Evolutionary conservation across 352 stramenopile species (phyloP).

Genomic region (Saprolegnia parasitica): DNA sequence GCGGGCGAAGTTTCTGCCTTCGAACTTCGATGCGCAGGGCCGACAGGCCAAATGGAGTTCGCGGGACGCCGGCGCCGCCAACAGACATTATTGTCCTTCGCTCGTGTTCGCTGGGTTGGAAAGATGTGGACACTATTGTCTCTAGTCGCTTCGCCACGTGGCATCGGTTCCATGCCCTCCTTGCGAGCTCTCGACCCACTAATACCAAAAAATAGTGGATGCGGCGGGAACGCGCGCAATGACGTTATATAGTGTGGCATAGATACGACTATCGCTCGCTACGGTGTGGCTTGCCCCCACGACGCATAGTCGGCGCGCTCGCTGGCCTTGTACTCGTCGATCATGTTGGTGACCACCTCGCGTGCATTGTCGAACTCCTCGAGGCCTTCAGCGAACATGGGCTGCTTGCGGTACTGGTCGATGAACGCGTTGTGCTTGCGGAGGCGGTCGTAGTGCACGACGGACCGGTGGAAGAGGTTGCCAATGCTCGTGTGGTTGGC

Average conservation of each 20-base stretch:
- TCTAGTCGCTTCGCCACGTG: no score
- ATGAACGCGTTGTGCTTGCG: constrained; percentile 98
- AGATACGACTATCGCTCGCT: background rate
- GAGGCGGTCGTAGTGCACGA: constrained; percentile 97
- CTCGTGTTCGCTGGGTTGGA: no score
- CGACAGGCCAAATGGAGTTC: background rate
- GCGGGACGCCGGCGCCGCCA: background rate
- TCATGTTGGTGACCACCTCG: constrained; percentile 79
- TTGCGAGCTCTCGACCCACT: no score
- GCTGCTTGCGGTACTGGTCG: constrained; percentile 97
- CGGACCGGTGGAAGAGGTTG: constrained; percentile 81
- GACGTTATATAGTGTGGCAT: no score
- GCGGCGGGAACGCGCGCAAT: no score
- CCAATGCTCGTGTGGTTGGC: constrained; percentile 99
- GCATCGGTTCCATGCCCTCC: no score
- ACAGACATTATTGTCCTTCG: no score
- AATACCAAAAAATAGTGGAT: no score
- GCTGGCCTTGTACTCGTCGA: constrained; percentile 83
- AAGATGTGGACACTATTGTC: no score
- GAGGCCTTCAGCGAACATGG: constrained; percentile 92
- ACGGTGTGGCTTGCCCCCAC: constrained; percentile 45
- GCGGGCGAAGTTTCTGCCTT: background rate
- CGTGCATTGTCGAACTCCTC: constrained; percentile 82
- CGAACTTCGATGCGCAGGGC: background rate
- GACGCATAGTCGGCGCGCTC: constrained; percentile 73